Base-by-base conservation (phyloP, 2,329 filamentous ascomycete genomes). In the Emydomyces testavorans region DNA sequence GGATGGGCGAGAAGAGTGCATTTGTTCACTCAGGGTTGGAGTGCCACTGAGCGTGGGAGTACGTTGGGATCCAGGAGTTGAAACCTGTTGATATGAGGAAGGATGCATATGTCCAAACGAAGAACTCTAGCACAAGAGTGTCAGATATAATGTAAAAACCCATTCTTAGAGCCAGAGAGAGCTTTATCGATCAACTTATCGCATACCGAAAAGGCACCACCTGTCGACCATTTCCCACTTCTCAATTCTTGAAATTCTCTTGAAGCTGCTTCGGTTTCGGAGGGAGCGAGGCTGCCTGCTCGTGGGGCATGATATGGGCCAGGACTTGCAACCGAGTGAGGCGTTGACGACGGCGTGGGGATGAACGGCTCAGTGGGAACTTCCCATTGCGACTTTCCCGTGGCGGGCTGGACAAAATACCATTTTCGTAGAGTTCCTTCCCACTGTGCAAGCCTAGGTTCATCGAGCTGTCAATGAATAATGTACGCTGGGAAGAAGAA, bases 351-450 rank as follows among this genome's bases (percentile, higher is more conserved):
- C 5, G 65, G 64, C 1, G 63, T 65, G 16, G 66, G 56, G 32
- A 64, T 56, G 32, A 63, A 61, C 21, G 63, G 64, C 50, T 67
- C 62, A 15, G 64, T 66, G 6, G 65, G 65, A n/a, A 67, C 55
- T 6, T 66, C 62, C 65, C 65, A 67, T 55, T 65, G 63, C 6
- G 63, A 62, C 41, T 61, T 61, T 28, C 63, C 65, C 8, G 64
- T 67, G 35, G 63, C 60, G 41, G 62, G 57, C 46, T 67, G 63
- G 31, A 67, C 65, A 45, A 60, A 67, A 52, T 67, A 67, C 59
- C 64, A 67, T 52, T 61, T 59, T 26, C 62, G 58, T 21, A 58
- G 57, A 21, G 62, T 56, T 28, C 64, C 63, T 49, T 67, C 64
- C 62, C 64, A 66, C 48, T 67, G 64, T 23, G 64, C 61, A 24